A percentile compares a stretch with the other conserved stretches of the same genome.
These are phyloP conservation scores for Fusarium brevicatenulatum DNA, from an alignment of 2,329 filamentous ascomycete genomes.

Conservation along the genomic window DNA sequence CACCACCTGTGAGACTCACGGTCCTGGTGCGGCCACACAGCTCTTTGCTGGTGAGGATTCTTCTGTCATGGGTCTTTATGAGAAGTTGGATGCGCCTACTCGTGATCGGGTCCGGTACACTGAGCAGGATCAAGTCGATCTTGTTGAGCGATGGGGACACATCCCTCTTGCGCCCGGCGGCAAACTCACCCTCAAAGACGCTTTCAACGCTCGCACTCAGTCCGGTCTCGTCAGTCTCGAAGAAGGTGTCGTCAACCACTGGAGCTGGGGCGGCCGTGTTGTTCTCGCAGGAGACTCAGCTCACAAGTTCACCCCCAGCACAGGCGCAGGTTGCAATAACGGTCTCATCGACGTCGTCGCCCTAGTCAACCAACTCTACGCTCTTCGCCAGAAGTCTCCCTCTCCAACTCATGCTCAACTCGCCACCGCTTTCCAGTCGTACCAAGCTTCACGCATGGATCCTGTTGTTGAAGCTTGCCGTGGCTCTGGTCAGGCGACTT, in stretches of 20 bases:
- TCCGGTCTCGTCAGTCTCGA: constrained; percentile 49
- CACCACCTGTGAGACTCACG: constrained; percentile 47
- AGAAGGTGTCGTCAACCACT: constrained; percentile 51
- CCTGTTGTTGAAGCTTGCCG: constrained; percentile 16
- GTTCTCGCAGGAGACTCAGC: constrained; percentile 51
- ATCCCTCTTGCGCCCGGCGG: constrained; percentile 27
- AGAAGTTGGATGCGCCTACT: constrained; percentile 31
- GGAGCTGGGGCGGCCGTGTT: constrained; percentile 49
- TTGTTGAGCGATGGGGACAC: constrained; percentile 35
- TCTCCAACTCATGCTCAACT: background rate
- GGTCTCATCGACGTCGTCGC: constrained; percentile 49
- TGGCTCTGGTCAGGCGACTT: constrained; percentile 1
- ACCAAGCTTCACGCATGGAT: constrained; percentile 24
- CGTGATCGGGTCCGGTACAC: constrained; percentile 25
- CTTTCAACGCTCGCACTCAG: constrained; percentile 39
- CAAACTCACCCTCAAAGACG: constrained; percentile 45
- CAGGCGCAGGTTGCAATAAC: constrained; percentile 50
- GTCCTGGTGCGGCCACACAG: constrained; percentile 24
- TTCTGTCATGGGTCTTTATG: constrained; percentile 30
- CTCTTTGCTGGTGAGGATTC: constrained; percentile 32
- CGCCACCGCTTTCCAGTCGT: constrained; percentile 10
- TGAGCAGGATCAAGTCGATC: constrained; percentile 17
- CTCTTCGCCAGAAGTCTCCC: background rate
- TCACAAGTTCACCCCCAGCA: constrained; percentile 53
- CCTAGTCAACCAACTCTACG: constrained; percentile 44